Percentiles rank a stretch among this genome's conserved stretches.
These are phyloP conservation scores for Aurifilum marmelostoma DNA, from an alignment of 2,329 filamentous ascomycete species.

Conservation along the genomic window DNA sequence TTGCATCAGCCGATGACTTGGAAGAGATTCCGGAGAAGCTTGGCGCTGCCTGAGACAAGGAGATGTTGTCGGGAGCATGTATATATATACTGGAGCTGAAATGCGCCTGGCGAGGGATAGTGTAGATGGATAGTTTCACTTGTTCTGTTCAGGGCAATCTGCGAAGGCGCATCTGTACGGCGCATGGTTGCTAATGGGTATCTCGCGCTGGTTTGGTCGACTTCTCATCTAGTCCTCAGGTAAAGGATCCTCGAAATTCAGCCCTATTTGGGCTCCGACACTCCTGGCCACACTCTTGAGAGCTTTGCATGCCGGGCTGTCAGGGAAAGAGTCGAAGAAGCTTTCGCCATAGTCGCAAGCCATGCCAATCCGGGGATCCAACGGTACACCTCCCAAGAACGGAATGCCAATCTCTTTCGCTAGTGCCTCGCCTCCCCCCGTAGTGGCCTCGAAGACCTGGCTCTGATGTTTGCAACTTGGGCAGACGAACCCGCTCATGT, in stretches of 20 bases:
- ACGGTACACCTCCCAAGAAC: constrained; percentile 85
- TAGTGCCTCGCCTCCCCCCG: constrained; percentile 79
- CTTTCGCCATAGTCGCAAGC: constrained; percentile 97
- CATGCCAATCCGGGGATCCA: constrained; percentile 94
- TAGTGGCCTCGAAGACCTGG: constrained; percentile 89
- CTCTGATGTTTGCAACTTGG: constrained; percentile 82
- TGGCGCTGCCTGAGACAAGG: constrained; percentile 37
- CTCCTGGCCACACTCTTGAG: constrained; percentile 79
- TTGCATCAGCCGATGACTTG: constrained; percentile 79
- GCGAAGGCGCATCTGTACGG: constrained; percentile 13
- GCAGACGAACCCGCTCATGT: constrained; percentile 97
- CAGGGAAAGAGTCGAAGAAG: constrained; percentile 91
- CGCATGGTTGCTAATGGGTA: constrained; percentile 21
- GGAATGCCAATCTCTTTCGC: constrained; percentile 86
- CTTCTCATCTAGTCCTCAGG: constrained; percentile 42
- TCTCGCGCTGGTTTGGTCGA: constrained; percentile 12
- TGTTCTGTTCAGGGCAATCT: neutral
- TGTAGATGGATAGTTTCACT: neutral
- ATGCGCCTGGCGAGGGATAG: neutral
- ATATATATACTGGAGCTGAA: neutral
- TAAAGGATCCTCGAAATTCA: constrained; percentile 59
- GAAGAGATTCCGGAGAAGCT: constrained; percentile 76
- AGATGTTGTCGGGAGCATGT: neutral
- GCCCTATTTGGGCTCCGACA: constrained; percentile 67
- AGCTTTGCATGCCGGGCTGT: constrained; percentile 86